Evolutionary conservation across 176 grass and related monocot genomes (phyloP).

Genomic region (Eleusine indica): DNA sequence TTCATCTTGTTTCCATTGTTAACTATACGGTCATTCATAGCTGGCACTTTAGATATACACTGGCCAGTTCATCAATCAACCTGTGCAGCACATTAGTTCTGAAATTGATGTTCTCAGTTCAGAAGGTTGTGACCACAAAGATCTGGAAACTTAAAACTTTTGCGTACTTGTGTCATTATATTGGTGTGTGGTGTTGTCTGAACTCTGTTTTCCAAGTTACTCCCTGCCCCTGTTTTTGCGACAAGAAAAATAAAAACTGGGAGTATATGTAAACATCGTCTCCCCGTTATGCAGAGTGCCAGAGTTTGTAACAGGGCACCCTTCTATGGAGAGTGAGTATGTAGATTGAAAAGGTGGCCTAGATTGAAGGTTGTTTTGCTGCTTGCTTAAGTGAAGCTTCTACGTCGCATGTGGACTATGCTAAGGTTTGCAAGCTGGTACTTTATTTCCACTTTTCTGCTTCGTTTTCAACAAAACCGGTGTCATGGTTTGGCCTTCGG

Average conservation of each 20-base stretch:
- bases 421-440: neutral
- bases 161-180: neutral
- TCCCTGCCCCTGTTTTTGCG: too few relatives aligned
- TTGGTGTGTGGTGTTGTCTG: neutral
- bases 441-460: neutral
- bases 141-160: too few relatives aligned
- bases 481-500: neutral
- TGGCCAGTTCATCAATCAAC: too few relatives aligned
- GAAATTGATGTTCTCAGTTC: too few relatives aligned
- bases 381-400: neutral
- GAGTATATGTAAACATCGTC: neutral
- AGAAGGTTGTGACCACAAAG: too few relatives aligned
- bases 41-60: too few relatives aligned
- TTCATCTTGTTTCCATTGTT: neutral
- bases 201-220: too few relatives aligned
- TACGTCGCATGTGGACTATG: neutral
- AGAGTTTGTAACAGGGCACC: neutral
- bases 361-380: neutral
- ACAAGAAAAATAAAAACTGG: too few relatives aligned
- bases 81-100: too few relatives aligned
- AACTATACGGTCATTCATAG: neutral
- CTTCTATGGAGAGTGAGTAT: neutral
- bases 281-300: neutral
- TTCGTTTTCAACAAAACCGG: neutral
- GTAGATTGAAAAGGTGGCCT: neutral